Conservation (phyloP, 192 early-diverging fungal species). For the Gamsiella multidivaricata region DNA sequence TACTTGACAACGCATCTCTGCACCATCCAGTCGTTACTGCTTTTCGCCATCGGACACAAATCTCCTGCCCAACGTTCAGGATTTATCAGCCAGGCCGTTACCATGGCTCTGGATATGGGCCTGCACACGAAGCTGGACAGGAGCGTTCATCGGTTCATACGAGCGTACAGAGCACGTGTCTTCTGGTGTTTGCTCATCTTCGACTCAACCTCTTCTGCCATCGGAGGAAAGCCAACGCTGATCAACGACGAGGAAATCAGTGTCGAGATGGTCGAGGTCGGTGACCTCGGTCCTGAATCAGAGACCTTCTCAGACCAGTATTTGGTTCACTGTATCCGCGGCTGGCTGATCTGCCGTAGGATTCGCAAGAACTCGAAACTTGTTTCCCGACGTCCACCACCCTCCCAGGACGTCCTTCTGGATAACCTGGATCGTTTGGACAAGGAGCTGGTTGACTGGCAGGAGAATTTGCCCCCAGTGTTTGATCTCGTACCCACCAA, state of each 20-base stretch:
- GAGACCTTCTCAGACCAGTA: constrained; percentile 46
- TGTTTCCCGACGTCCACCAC: constrained; percentile 20
- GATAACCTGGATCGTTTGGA: constrained; percentile 38
- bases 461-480: constrained; percentile 29
- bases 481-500: constrained; percentile 40
- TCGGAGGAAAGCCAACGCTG: constrained; percentile 45
- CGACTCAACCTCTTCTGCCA: constrained; percentile 48
- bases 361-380: constrained; percentile 51
- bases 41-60: constrained; percentile 53
- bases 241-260: constrained; percentile 51
- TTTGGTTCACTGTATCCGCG: constrained; percentile 36
- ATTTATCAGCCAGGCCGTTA: constrained; percentile 50
- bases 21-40: constrained; percentile 38
- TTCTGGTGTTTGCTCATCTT: constrained; percentile 48
- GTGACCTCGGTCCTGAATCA: constrained; percentile 39
- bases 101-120: constrained; percentile 50
- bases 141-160: constrained; percentile 1
- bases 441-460: constrained; percentile 49
- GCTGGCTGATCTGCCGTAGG: constrained; percentile 50
- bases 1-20: constrained; percentile 53
- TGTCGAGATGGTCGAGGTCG: constrained; percentile 28
- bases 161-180: constrained; percentile 36
- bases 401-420: constrained; percentile 18
- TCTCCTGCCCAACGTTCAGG: constrained; percentile 47
- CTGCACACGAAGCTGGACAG: constrained; percentile 33